Evolutionary conservation across 192 early-diverging fungal species (phyloP).

Genomic region (Podila epigama): DNA sequence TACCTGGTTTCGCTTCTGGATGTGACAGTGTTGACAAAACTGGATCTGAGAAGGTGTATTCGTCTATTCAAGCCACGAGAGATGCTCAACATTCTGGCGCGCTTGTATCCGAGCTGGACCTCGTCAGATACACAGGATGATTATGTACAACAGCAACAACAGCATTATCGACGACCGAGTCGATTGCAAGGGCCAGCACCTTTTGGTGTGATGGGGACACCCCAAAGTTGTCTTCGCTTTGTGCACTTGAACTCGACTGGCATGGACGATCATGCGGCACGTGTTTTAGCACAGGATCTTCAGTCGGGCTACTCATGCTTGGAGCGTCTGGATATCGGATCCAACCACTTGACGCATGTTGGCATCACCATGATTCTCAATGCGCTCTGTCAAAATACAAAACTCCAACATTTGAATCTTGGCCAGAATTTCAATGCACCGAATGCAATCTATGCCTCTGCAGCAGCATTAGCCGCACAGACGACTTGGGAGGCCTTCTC

Average conservation of each 20-base stretch:
- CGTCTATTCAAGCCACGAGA: constrained; percentile 30
- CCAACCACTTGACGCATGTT: constrained; percentile 20
- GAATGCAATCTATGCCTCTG: constrained; percentile 10
- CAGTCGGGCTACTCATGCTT: constrained; percentile 13
- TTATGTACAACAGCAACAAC: not conserved
- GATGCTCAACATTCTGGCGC: constrained; percentile 12
- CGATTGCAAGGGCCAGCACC: constrained; percentile 7
- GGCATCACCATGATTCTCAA: constrained; percentile 19
- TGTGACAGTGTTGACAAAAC: constrained; percentile 12
- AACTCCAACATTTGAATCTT: constrained; percentile 21
- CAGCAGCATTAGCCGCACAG: not conserved
- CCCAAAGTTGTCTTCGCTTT: constrained; percentile 8
- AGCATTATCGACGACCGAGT: not conserved
- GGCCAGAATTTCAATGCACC: constrained; percentile 19
- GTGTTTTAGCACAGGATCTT: constrained; percentile 14
- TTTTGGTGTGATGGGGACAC: constrained; percentile 3
- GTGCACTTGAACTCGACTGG: constrained; percentile 21
- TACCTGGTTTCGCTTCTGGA: constrained; percentile 20
- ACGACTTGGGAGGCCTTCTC: constrained; percentile 5
- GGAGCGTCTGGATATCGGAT: constrained; percentile 23
- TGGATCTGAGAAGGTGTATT: constrained; percentile 30
- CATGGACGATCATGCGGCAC: constrained; percentile 22
- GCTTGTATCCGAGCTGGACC: constrained; percentile 12
- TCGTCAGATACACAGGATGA: constrained; percentile 2
- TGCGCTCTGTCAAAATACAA: constrained; percentile 19